These are phyloP conservation scores for Metschnikowia hibisci DNA, from an alignment of 805 yeast species.

Conservation along the genomic window DNA sequence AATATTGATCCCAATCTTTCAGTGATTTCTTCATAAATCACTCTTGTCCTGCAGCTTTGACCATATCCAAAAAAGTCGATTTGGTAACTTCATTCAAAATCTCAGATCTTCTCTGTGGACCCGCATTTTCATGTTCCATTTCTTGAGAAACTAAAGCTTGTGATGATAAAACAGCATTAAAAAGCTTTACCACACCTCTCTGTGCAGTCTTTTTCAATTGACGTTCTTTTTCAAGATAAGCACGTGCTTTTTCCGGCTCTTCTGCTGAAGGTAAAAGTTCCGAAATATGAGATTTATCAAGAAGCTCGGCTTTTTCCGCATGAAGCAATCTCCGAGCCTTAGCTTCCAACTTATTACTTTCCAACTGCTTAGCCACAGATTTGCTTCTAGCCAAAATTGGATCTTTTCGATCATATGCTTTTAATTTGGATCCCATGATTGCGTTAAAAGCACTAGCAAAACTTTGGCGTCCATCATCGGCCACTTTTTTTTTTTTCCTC, in stretches of 20 bases:
- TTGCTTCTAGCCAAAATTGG: slow-evolving; percentile 89
- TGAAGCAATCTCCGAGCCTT: slow-evolving; percentile 72
- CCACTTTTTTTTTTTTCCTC: slow-evolving; percentile 53
- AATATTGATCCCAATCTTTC: background rate
- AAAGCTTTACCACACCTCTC: slow-evolving; percentile 79
- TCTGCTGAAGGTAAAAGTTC: slow-evolving; percentile 62
- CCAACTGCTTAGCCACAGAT: slow-evolving; percentile 63
- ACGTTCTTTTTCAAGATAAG: slow-evolving; percentile 61
- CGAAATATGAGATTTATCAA: slow-evolving; percentile 64
- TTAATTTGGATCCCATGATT: slow-evolving; percentile 76
- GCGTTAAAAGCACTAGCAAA: slow-evolving; percentile 84
- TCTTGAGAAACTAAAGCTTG: slow-evolving; percentile 60
- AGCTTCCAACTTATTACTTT: slow-evolving; percentile 74
- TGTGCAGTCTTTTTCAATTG: slow-evolving; percentile 77
- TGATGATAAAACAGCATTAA: slow-evolving; percentile 77
- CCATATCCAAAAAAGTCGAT: slow-evolving; percentile 84
- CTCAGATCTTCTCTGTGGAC: slow-evolving; percentile 50
- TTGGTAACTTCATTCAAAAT: slow-evolving; percentile 76
- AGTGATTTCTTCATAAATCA: background rate
- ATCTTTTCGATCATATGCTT: slow-evolving; percentile 83
- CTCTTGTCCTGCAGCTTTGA: slow-evolving; percentile 66
- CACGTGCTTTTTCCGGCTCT: slow-evolving; percentile 54
- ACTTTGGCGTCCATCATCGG: slow-evolving; percentile 66
- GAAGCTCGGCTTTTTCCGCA: slow-evolving; percentile 64
- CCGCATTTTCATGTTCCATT: slow-evolving; percentile 42